phyloP scores from a whole-genome alignment of 768 basidiomycete genomes.

The Tephrocybe sp. region DNA sequence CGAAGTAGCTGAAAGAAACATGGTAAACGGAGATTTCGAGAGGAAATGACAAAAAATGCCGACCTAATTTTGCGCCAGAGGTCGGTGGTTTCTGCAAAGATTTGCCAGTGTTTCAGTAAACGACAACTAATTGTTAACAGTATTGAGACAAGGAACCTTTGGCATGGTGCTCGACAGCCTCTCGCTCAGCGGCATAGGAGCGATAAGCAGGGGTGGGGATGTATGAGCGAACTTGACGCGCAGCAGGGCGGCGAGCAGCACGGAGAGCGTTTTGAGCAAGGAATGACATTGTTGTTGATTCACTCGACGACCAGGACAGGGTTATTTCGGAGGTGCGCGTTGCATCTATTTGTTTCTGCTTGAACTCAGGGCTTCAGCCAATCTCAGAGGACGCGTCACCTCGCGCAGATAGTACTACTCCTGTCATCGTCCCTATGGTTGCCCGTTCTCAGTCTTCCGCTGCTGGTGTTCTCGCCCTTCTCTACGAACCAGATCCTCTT shows the following conservation, averaged over 20 bases:
- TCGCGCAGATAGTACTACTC: slow-evolving; percentile 20
- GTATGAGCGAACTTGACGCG: slow-evolving; percentile 37
- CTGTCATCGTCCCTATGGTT: slow-evolving; percentile 49
- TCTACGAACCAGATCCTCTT: slow-evolving; percentile 82
- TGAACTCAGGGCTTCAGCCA: slow-evolving; percentile 25
- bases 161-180: slow-evolving; percentile 65
- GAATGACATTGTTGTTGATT: slow-evolving; percentile 40
- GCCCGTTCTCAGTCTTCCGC: slow-evolving; percentile 74
- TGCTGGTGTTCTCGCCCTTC: slow-evolving; percentile 87
- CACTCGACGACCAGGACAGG: slow-evolving; percentile 19
- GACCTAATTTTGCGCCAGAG: slow-evolving; percentile 87
- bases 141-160: slow-evolving; percentile 38
- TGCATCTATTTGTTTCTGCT: slow-evolving; percentile 29
- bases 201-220: slow-evolving; percentile 37
- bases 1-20: slow-evolving; percentile 56
- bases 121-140: no score
- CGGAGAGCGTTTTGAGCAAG: slow-evolving; percentile 49
- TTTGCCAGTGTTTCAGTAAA: slow-evolving; percentile 9
- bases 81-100: slow-evolving; percentile 59
- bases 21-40: slow-evolving; percentile 8
- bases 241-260: slow-evolving; percentile 41
- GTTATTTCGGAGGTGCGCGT: slow-evolving; percentile 37
- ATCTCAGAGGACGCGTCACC: slow-evolving; percentile 42
- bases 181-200: slow-evolving; percentile 48
- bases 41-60: slow-evolving; percentile 2